phyloP scores from a whole-genome alignment of 2,329 filamentous ascomycete genomes.

The Cladosporium sp. region DNA sequence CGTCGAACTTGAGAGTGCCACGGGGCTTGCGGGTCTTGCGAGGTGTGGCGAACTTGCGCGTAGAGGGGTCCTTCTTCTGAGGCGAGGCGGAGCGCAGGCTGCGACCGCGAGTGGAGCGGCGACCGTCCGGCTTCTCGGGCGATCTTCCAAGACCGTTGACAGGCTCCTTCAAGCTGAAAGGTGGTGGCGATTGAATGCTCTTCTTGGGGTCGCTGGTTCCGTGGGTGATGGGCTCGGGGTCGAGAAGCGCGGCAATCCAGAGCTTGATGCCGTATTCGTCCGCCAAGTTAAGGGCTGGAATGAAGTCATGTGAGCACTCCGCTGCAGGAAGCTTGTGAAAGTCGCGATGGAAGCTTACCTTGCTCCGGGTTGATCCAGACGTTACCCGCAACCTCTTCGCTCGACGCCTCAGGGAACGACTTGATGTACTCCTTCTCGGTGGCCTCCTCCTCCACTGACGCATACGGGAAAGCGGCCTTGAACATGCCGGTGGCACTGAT shows the following conservation, averaged over 20 bases:
- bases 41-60: conserved; percentile 52
- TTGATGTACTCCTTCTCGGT: conserved; percentile 82
- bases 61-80: conserved; percentile 28
- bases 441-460: conserved; percentile 66
- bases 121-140: conserved; percentile 27
- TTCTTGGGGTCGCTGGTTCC: conserved; percentile 60
- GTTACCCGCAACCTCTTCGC: conserved; percentile 92
- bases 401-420: conserved; percentile 73
- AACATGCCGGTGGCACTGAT: conserved; percentile 90
- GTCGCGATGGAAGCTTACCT: conserved; percentile 47
- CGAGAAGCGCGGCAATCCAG: conserved; percentile 91
- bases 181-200: conserved; percentile 78
- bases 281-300: conserved; percentile 73
- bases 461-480: conserved; percentile 81
- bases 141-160: conserved; percentile 31
- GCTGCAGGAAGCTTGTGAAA: conserved; percentile 14
- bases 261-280: conserved; percentile 81
- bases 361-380: conserved; percentile 86
- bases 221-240: conserved; percentile 75
- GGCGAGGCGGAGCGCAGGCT: conserved; percentile 62
- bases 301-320: conserved; percentile 20
- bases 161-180: conserved; percentile 54
- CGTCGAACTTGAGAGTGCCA: conserved; percentile 35
- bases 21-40: conserved; percentile 53
- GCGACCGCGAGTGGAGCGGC: conserved; percentile 43